Evolutionary conservation across 805 yeast species (phyloP).

Genomic region (Myxozyma mucilagina): DNA sequence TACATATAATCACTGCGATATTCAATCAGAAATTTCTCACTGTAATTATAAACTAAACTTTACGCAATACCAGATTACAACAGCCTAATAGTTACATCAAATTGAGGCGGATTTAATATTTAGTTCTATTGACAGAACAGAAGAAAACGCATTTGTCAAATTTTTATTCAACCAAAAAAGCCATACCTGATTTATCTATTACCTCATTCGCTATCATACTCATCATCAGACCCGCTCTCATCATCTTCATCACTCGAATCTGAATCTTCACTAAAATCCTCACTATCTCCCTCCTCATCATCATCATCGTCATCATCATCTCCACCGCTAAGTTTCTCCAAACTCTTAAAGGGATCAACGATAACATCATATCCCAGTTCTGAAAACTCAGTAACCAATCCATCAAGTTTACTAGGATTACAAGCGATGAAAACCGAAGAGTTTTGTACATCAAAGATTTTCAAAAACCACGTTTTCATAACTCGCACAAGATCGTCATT

Average conservation of each 20-base stretch:
- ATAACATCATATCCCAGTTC: constrained; percentile 60
- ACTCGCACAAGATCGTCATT: constrained; percentile 49
- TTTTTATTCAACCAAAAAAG: neutral
- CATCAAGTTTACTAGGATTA: constrained; percentile 62
- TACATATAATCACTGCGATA: too few species aligned
- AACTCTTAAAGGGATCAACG: constrained; percentile 54
- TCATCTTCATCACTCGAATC: constrained; percentile 7
- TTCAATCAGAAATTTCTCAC: too few species aligned
- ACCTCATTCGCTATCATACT: neutral
- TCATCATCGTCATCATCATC: constrained; percentile 35
- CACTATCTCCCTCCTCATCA: constrained; percentile 37
- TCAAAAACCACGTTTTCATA: constrained; percentile 60
- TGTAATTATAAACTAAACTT: too few species aligned
- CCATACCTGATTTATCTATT: neutral
- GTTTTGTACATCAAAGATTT: constrained; percentile 57
- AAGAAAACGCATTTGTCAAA: too few species aligned
- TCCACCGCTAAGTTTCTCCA: constrained; percentile 33
- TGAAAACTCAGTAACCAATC: constrained; percentile 50
- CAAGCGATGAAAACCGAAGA: constrained; percentile 70
- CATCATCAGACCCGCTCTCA: neutral
- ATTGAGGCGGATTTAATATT: too few species aligned
- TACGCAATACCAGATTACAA: too few species aligned
- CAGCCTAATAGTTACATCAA: too few species aligned
- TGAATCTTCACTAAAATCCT: constrained; percentile 24
- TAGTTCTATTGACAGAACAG: too few species aligned